These are phyloP conservation scores for Moelleriella libera DNA, from an alignment of 2,329 filamentous ascomycete genomes.

Conservation along the genomic window DNA sequence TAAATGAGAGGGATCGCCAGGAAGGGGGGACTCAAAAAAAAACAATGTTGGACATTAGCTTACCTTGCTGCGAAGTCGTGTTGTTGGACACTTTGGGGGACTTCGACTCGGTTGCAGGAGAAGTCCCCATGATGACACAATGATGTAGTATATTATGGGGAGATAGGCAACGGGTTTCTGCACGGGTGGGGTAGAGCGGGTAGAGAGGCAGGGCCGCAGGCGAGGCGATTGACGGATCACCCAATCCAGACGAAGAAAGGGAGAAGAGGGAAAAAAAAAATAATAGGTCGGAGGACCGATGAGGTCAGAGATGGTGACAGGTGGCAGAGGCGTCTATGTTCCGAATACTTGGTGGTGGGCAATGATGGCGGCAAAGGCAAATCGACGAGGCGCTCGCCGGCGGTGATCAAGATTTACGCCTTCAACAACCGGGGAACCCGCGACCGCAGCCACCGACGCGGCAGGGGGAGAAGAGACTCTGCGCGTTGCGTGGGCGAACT, in stretches of 20 bases:
- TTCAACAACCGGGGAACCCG: not conserved
- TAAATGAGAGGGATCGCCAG: too few relatives aligned
- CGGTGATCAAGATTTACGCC: conserved; percentile 5
- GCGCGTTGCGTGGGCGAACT: conserved; percentile 3
- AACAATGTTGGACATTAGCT: too few relatives aligned
- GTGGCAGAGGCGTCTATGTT: conserved; percentile 7
- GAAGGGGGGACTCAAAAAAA: conserved; percentile 1
- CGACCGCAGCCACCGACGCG: not conserved
- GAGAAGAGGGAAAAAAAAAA: conserved; percentile 11
- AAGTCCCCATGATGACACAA: conserved; percentile 35
- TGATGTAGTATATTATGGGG: conserved; percentile 25
- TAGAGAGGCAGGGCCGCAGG: too few relatives aligned
- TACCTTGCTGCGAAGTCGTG: conserved; percentile 28
- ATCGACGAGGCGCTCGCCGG: conserved; percentile 1
- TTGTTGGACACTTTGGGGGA: conserved; percentile 32
- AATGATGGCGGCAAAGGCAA: conserved; percentile 1
- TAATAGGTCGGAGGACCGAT: too few relatives aligned
- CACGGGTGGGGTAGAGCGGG: not conserved
- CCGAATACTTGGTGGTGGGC: not conserved
- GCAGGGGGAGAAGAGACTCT: not conserved
- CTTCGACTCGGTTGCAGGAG: conserved; percentile 28
- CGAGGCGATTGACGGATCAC: too few relatives aligned
- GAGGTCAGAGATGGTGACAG: conserved; percentile 23
- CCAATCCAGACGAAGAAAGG: conserved; percentile 4
- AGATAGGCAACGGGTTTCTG: conserved; percentile 9